Conservation (phyloP, 306 rosid species). For the Datisca glomerata region DNA sequence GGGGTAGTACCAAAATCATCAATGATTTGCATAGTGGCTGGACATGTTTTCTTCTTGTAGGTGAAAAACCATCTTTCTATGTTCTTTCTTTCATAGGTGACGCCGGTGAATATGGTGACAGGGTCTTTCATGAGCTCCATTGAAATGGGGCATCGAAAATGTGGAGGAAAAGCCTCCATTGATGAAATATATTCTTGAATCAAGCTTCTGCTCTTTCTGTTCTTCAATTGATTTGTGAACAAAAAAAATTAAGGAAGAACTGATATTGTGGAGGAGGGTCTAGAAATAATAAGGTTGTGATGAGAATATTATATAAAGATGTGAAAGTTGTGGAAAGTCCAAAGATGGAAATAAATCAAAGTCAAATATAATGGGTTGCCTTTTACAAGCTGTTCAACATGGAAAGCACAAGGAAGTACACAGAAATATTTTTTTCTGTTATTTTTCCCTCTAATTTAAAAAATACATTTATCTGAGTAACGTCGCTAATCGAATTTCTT, state of each 20-base stretch:
- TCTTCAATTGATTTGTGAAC: neutral
- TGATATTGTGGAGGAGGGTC: too few relatives aligned
- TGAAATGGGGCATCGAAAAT: constrained; percentile 44
- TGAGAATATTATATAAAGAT: too few relatives aligned
- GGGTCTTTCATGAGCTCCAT: constrained; percentile 42
- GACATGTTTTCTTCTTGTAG: constrained; percentile 43
- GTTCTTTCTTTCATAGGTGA: constrained; percentile 38
- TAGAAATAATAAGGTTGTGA: too few relatives aligned
- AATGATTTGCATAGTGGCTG: constrained; percentile 36
- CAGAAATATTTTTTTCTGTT: too few relatives aligned
- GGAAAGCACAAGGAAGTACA: too few relatives aligned
- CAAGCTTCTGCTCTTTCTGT: neutral
- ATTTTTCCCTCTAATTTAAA: too few relatives aligned
- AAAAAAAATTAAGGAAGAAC: neutral
- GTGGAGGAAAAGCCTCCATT: constrained; percentile 29
- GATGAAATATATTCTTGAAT: too few relatives aligned
- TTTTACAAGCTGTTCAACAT: too few relatives aligned
- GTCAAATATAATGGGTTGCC: neutral
- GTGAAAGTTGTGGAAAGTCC: neutral
- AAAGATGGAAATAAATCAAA: neutral
- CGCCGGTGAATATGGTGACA: constrained; percentile 37
- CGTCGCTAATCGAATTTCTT: too few relatives aligned
- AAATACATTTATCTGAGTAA: too few relatives aligned
- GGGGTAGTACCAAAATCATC: constrained; percentile 23
- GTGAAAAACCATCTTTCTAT: constrained; percentile 42